Evolutionary conservation across 2,329 filamentous ascomycete genomes (phyloP), one percentile per base, ranked within the genome.

Genomic region (Apiospora kogelbergensis): DNA sequence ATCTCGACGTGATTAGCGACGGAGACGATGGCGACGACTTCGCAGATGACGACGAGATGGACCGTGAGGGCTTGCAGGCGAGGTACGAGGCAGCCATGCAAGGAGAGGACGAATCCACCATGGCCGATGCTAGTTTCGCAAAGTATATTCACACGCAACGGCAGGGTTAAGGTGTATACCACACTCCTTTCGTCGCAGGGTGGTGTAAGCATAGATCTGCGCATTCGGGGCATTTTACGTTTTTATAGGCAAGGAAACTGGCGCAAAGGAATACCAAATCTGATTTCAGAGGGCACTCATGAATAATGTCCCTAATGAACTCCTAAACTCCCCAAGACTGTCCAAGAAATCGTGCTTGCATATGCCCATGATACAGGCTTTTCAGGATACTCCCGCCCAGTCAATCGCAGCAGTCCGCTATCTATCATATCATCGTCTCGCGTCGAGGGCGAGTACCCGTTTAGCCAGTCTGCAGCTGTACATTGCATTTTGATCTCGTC

Each of bases 81-180:
- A 85, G 94, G 72, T 98, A 98, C 78, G 87, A 92, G 77, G 87
- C 93, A 57, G 93, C 94, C 0, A 83, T 97, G 75, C 84, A 85
- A 45, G 87, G 89, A 15, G 87, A 88, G 24, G 81, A 81, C 22
- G 84, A 88, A 63, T 84, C 83, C 0, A 78, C 84, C 64, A 80
- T 83, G 74, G 82, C 84, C 6, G 85, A 89, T 63, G 87, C 87
- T n/a, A 89, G 88, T 74, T 90, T 89, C 75, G 87, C 86, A 45
- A 89, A 90, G 78, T 90, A 86, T 72, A 77, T 89, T 24, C 82
- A 88, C 74, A 79, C 80, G 20, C 84, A 86, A 71, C 76, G 77
- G 30, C 42, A 66, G 46, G 42, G 30, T 6, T 46, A 41, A 46
- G 63, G 46, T n/a, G n/a, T n/a, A n/a, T n/a, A n/a, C n/a, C n/a